Conservation (phyloP, 2,329 filamentous ascomycete genomes). For the Colletotrichum trifolii region DNA sequence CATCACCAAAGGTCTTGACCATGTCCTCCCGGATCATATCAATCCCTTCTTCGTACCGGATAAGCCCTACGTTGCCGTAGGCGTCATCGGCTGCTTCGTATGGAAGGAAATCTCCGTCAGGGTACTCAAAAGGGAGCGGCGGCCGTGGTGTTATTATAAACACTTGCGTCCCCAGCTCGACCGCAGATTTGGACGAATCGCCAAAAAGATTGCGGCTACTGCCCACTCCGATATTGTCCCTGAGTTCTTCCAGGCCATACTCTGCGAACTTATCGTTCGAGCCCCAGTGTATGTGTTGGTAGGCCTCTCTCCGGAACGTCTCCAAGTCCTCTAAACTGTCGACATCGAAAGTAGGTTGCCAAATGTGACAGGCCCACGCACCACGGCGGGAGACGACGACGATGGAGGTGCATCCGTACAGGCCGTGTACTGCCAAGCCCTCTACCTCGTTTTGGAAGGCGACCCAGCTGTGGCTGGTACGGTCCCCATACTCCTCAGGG, state of each 20-base stretch:
- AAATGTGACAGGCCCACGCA: conserved; percentile 2
- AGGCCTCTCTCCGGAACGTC: not conserved
- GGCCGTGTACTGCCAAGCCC: not conserved
- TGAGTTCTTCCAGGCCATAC: too few relatives aligned
- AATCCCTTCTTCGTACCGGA: not conserved
- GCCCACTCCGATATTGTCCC: too few relatives aligned
- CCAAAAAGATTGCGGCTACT: too few relatives aligned
- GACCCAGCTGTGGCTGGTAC: not conserved
- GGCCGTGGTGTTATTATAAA: too few relatives aligned
- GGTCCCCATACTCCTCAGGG: too few relatives aligned
- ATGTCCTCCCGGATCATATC: fast-evolving
- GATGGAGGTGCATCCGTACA: not conserved
- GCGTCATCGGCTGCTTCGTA: not conserved
- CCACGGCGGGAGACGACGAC: not conserved
- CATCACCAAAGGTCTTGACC: not conserved
- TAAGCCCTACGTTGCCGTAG: not conserved
- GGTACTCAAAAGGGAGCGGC: too few relatives aligned
- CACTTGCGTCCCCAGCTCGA: too few relatives aligned
- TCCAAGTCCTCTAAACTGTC: fast-evolving
- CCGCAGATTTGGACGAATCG: too few relatives aligned
- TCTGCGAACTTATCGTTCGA: fast-evolving
- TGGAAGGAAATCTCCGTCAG: not conserved
- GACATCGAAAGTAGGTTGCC: not conserved
- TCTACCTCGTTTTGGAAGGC: not conserved
- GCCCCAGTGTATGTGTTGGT: not conserved